Evolutionary conservation across 2,329 filamentous ascomycete species (phyloP), one percentile per base, ranked within the genome.

Genomic region (Cercospora canescens): DNA sequence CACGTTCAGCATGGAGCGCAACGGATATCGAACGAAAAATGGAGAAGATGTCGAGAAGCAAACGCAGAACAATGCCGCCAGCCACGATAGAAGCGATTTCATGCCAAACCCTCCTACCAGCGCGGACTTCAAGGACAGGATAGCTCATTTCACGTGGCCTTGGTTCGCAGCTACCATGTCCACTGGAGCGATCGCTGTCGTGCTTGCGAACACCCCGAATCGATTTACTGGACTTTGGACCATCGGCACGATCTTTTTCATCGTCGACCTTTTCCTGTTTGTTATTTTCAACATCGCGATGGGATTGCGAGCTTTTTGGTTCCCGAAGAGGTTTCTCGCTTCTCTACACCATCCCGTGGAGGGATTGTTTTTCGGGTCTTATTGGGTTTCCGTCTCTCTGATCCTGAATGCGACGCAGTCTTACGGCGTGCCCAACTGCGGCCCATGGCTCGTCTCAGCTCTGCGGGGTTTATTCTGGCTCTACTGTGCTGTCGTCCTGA

Each of bases 111-210:
- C 67, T 0, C 70, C 70, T 2, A 65, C 69, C 16, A 70, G 65
- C 37, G 70, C 68, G 18, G 56, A 63, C 45, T 71, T 71, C 67
- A 69, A 69, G 34, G 70, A 70, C 48, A 65, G 70, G 18, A 71
- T 71, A 32, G 70, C 70, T 24, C 70, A 71, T 41, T 71, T 71
- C 52, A 71, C 70, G 1, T 71, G 88, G 89, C 88, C 87, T 18
- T 92, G 90, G 89, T 94, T 89, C 76, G 90, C 89, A 1, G 80
- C 87, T 21, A 89, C 89, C 2, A 93, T 93, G 91, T 90, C 88
- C 45, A 91, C 89, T 0, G 91, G 90, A 35, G 89, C 89, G 0
- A 76, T 93, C 1, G 86, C 90, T 0, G 78, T 90, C 3, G 83
- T 93, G n/a, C 82, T 93, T 34, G 83, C 84, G 1, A 87, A 88